These are phyloP conservation scores for Rhizomucor pusillus DNA, from an alignment of 371 early-diverging fungal genomes.

Conservation along the genomic window DNA sequence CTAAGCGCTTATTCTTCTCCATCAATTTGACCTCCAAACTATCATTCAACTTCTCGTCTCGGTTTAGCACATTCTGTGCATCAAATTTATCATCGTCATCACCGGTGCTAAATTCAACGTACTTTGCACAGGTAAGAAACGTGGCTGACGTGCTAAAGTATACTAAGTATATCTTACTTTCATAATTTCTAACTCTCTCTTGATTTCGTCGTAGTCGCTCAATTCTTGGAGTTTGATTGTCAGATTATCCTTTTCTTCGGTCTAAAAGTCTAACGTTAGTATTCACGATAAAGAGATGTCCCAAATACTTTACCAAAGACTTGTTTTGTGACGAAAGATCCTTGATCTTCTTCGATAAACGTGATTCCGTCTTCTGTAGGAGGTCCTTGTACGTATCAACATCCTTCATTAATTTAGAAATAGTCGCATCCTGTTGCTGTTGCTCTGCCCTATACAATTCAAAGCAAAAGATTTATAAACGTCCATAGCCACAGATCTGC, in stretches of 20 bases:
- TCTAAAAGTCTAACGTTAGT: constrained; percentile 12
- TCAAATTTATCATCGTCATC: constrained; percentile 38
- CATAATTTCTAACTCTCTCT: constrained; percentile 81
- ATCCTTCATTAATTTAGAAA: constrained; percentile 52
- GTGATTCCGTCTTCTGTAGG: constrained; percentile 44
- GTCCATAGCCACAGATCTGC: too few species aligned
- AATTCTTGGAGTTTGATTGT: constrained; percentile 48
- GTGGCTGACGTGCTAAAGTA: not conserved
- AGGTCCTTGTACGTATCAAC: constrained; percentile 49
- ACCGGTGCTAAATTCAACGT: constrained; percentile 49
- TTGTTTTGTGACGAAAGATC: constrained; percentile 51
- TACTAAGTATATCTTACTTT: constrained; percentile 49
- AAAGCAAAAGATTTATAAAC: too few species aligned
- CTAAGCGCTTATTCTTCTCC: constrained; percentile 81
- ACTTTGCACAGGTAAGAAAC: constrained; percentile 17
- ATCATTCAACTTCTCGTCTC: constrained; percentile 24
- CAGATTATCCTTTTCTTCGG: constrained; percentile 52
- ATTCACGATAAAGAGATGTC: constrained; percentile 3
- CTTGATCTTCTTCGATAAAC: constrained; percentile 42
- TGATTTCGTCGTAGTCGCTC: constrained; percentile 83
- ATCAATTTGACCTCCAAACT: constrained; percentile 73
- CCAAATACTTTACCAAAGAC: constrained; percentile 20
- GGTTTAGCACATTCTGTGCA: constrained; percentile 36
- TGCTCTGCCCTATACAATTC: constrained; percentile 4
- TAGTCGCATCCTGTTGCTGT: constrained; percentile 38